A percentile compares a stretch with the other conserved stretches of the same genome.
Conservation (phyloP, 2,329 filamentous ascomycete species). For the Zarea fungicola region DNA sequence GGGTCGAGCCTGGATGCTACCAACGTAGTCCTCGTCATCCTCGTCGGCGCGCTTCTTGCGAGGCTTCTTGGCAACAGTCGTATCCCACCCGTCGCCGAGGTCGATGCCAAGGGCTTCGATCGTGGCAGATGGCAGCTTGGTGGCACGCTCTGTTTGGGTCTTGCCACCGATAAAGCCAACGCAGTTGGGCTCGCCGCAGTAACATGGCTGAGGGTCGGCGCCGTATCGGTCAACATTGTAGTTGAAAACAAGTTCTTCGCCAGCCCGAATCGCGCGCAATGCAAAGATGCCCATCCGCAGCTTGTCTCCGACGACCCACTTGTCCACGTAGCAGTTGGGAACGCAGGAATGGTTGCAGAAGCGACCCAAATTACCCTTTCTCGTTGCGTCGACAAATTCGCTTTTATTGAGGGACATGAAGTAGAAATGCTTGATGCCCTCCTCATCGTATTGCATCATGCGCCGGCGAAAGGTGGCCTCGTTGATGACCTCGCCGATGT, state of each 20-base stretch:
- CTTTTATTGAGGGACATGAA: conserved; percentile 98
- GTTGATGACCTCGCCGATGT: conserved; percentile 97
- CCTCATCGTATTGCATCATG: conserved; percentile 88
- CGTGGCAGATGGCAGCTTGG: conserved; percentile 80
- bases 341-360: conserved; percentile 99
- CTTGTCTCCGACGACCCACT: conserved; percentile 97
- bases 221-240: conserved; percentile 99
- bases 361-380: conserved; percentile 89
- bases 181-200: conserved; percentile 91
- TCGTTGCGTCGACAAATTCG: conserved; percentile 96
- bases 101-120: conserved; percentile 96
- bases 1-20: conserved; percentile 73
- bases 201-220: conserved; percentile 92
- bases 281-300: conserved; percentile 99
- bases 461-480: conserved; percentile 83
- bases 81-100: conserved; percentile 88
- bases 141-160: conserved; percentile 92
- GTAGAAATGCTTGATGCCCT: conserved; percentile 98
- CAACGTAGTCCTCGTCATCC: conserved; percentile 94
- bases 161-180: conserved; percentile 96
- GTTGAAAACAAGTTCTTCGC: conserved; percentile 96
- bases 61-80: conserved; percentile 79
- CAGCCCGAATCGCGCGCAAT: conserved; percentile 73
- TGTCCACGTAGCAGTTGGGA: conserved; percentile 98
- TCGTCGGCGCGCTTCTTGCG: conserved; percentile 89